Base-by-base conservation (phyloP, 768 basidiomycete genomes). In the Boletus bicolor region DNA sequence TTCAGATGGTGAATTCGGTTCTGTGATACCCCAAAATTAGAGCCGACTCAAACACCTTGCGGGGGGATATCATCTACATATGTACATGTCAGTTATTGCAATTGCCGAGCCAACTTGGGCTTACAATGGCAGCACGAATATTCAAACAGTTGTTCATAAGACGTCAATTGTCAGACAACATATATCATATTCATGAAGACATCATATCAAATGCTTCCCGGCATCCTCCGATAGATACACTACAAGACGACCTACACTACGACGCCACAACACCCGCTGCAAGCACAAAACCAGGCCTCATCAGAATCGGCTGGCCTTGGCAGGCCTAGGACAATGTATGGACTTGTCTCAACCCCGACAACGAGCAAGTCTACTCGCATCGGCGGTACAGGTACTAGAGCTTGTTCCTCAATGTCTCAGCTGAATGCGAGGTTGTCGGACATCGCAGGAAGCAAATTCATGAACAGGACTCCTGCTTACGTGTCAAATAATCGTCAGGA, bases 401-500 rank as follows among this genome's bases (percentile, higher is more conserved):
- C 28, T 30, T 57, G 55, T 39, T 38, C 42, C 35, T 4, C 17
- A 21, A 38, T 64, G 54, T 62, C 49, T 65, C 54, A 54, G 43
- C 36, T 51, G 30, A 41, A 49, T 44, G 51, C 37, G 38, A 38
- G 24, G 32, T 17, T 24, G 51, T 46, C 47, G 49, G 49, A 39
- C 12, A 36, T 63, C 24, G n/a, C 49, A 51, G 49, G 46, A 59
- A 54, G 35, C 35, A 50, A 54, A 45, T 52, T 39, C 14, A 44
- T 19, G 24, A 36, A 44, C 36, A 41, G 32, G 39, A 41, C 21
- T 19, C 48, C 60, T 38, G 39, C 46, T 43, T 55, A n/a, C 28
- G 35, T 24, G 43, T 43, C 43, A 49, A 50, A 56, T 41, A 46
- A 44, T 5, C 19, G 55, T 51, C 54, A 52, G 50, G 21, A 45